Evolutionary conservation across 345 rosid species (phyloP).

Genomic region (Fremontodendron californicum): DNA sequence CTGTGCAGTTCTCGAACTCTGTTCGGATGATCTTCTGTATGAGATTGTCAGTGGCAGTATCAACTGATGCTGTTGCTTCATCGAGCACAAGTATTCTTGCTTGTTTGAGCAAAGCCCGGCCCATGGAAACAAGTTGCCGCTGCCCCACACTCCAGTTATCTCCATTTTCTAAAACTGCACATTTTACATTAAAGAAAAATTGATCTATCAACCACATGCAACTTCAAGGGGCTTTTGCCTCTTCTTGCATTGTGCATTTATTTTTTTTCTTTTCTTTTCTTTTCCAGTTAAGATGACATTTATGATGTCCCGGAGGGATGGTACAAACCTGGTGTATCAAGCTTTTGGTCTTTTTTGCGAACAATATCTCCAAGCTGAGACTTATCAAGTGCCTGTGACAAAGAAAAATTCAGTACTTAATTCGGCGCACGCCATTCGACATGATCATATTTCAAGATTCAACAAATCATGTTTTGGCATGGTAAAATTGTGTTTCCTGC

Average conservation of each 20-base stretch:
- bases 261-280: neutral
- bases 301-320: neutral
- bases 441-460: neutral
- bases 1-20: slow-evolving; percentile 88
- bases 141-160: slow-evolving; percentile 99
- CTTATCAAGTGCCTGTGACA: slow-evolving; percentile 82
- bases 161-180: slow-evolving; percentile 86
- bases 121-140: slow-evolving; percentile 88
- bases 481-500: neutral
- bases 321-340: slow-evolving; percentile 77
- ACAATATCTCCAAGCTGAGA: slow-evolving; percentile 88
- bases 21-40: slow-evolving; percentile 92
- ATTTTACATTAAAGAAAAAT: slow-evolving; percentile 19
- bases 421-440: neutral
- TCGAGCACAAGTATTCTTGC: slow-evolving; percentile 93
- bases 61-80: slow-evolving; percentile 99
- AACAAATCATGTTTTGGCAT: neutral
- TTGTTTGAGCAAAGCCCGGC: slow-evolving; percentile 91
- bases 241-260: neutral
- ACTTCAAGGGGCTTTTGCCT: neutral
- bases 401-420: slow-evolving; percentile 2
- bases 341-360: slow-evolving; percentile 79
- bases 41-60: slow-evolving; percentile 95
- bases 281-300: neutral
- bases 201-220: slow-evolving; percentile 2